phyloP scores from a whole-genome alignment of 352 stramenopile species.

The Blastocystis sp. region DNA sequence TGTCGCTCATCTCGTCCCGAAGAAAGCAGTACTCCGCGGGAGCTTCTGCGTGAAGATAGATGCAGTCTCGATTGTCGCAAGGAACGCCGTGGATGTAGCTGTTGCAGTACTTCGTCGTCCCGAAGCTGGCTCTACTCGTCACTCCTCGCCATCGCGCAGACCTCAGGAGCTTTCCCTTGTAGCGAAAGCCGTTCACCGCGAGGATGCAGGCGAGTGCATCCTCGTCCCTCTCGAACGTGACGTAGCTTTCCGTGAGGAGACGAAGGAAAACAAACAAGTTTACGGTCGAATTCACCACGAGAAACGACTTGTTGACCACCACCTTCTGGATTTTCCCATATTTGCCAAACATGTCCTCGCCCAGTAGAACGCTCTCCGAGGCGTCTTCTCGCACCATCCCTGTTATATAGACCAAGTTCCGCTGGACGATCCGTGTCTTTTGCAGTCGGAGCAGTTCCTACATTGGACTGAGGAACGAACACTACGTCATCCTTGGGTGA shows the following conservation, averaged over 20 bases:
- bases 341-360: conserved; percentile 80
- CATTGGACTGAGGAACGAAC: neutral
- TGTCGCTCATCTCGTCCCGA: conserved; percentile 78
- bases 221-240: conserved; percentile 47
- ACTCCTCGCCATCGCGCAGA: neutral
- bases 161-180: conserved; percentile 24
- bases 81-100: conserved; percentile 80
- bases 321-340: conserved; percentile 86
- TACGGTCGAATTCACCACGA: neutral
- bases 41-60: conserved; percentile 85
- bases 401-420: conserved; percentile 88
- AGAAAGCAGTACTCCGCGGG: conserved; percentile 85
- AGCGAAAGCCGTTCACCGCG: conserved; percentile 12
- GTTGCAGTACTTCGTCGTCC: conserved; percentile 91
- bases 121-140: conserved; percentile 78
- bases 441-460: conserved; percentile 76
- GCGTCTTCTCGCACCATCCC: conserved; percentile 79
- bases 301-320: conserved; percentile 73
- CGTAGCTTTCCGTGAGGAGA: neutral
- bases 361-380: conserved; percentile 69
- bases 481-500: conserved; percentile 52
- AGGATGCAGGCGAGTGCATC: conserved; percentile 20
- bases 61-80: conserved; percentile 85
- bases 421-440: conserved; percentile 84
- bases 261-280: neutral